Conservation (phyloP, 108 stramenopile genomes). For the Epithemia pelagica region DNA sequence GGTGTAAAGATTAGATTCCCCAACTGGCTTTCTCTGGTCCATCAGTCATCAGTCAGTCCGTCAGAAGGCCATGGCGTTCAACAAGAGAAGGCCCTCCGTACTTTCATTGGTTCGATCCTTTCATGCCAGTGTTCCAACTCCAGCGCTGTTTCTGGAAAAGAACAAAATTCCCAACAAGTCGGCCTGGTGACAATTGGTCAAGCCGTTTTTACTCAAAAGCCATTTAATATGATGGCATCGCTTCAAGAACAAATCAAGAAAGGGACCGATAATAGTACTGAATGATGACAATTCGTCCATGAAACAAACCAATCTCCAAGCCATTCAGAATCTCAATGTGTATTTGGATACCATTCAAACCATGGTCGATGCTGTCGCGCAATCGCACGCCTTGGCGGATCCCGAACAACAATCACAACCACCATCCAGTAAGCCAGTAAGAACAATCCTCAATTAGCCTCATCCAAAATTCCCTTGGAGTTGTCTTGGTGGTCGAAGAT, state of each 20-base stretch:
- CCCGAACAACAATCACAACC: background rate
- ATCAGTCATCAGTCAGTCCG: too few species aligned
- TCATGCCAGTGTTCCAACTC: too few species aligned
- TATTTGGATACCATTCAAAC: constrained; percentile 46
- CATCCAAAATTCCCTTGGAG: background rate
- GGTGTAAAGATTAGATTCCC: too few species aligned
- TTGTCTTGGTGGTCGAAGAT: background rate
- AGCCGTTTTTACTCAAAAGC: constrained; percentile 73
- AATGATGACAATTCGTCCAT: too few species aligned
- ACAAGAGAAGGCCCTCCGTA: too few species aligned
- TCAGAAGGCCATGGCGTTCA: too few species aligned
- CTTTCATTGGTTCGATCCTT: too few species aligned
- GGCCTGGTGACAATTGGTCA: constrained; percentile 45
- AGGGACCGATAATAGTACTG: too few species aligned
- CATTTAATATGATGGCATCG: constrained; percentile 58
- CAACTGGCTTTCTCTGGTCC: too few species aligned
- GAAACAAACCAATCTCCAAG: constrained; percentile 52
- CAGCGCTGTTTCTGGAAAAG: too few species aligned
- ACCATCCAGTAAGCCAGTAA: background rate
- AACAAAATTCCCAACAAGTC: constrained; percentile 3
- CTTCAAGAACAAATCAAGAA: too few species aligned
- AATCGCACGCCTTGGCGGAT: background rate
- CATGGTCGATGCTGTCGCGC: background rate
- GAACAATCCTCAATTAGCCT: background rate
- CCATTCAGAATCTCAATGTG: constrained; percentile 73